Conservation (phyloP, 331 rosid species). For the Rhamnella rubrinervis region DNA sequence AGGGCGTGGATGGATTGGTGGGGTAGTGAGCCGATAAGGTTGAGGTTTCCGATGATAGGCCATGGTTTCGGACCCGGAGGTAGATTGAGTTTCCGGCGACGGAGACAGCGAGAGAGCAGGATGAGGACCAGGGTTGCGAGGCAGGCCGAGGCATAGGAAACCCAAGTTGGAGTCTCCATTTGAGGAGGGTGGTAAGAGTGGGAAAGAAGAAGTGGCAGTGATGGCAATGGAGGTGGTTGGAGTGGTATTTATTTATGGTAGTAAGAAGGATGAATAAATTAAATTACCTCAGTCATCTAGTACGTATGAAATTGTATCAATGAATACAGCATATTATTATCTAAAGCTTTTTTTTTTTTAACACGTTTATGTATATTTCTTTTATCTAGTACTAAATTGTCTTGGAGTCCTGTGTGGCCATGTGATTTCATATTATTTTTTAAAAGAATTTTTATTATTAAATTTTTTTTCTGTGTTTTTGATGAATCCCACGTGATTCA, state of each 20-base stretch:
- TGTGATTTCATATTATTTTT: too few species aligned
- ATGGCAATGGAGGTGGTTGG: neutral
- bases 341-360: too few species aligned
- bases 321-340: too few species aligned
- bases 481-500: too few species aligned
- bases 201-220: neutral
- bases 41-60: constrained; percentile 78
- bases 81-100: constrained; percentile 33
- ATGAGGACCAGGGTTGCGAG: constrained; percentile 38
- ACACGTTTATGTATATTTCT: too few species aligned
- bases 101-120: constrained; percentile 41
- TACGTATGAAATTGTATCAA: too few species aligned
- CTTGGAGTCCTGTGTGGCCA: too few species aligned
- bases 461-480: too few species aligned
- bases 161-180: constrained; percentile 28
- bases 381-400: too few species aligned
- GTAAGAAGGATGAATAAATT: too few species aligned
- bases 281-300: too few species aligned
- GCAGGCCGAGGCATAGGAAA: constrained; percentile 31
- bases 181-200: neutral
- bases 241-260: neutral
- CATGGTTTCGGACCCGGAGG: constrained; percentile 83
- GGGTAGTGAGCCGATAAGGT: constrained; percentile 63
- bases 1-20: constrained; percentile 57
- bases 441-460: too few species aligned